Evolutionary conservation across 1,139 yeast genomes (phyloP), one percentile per base, ranked within the genome.

Genomic region (Hyphopichia pseudoburtonii): DNA sequence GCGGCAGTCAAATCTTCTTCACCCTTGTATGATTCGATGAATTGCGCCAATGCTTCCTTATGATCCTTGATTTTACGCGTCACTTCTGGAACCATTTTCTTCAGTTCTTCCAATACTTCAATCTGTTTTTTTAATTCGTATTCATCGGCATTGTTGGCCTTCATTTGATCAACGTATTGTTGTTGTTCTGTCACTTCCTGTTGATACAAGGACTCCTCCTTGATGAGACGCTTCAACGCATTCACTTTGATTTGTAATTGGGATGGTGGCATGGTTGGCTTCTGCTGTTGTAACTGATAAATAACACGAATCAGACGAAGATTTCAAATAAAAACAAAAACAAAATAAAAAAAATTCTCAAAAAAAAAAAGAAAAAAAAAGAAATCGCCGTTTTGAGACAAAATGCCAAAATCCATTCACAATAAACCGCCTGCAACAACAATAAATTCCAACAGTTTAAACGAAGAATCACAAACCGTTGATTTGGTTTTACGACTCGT

Each of bases 191-290:
- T 59, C 25, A 79, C 71, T 54, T 89, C 96, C 41, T 74, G 69
- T 35, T 73, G 65, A 56, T 88, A 89, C 30, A 80, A 66, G 12
- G 56, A 55, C 48, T 83, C 81, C 56, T 89, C 97, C 50, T 87
- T 87, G 37, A 84, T 52, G 28, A 90, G 70, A 43, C 96, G 73
- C 45, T 76, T 76, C 37, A 89, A 69, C 3, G 96, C 94, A 45
- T 77, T 79, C 35, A 78, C 72, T 53, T 88, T 88, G 61, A 89
- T 87, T 50, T 85, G 86, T 37, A 86, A 61, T 45, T 76, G 81
- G 2, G 89, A 69, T 32, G 96, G 96, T 2, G 90, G 76, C 90
- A 86, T 88, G 35, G 23, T 47, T 25, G 9, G 11, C n/a, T n/a
- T n/a, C n/a, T n/a, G 18, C 4, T 19, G 28, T 12, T 8, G 28